Base-by-base conservation (phyloP, 2,329 filamentous ascomycete species). In the Verticillium tricorpus region DNA sequence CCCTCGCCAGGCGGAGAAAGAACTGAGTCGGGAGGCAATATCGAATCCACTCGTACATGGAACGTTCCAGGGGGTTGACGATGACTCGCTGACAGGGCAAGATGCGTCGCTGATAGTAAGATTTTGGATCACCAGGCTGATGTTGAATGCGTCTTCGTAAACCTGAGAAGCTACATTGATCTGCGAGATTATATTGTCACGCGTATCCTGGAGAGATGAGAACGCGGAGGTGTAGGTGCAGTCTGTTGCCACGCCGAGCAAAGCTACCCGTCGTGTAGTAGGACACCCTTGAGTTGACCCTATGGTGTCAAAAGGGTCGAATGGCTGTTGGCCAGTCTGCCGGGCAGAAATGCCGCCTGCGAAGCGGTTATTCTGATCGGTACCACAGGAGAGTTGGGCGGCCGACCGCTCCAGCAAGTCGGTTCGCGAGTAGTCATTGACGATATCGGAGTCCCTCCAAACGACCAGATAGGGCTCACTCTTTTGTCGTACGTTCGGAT, bases 111-210 rank as follows among this genome's bases (percentile, higher is more conserved):
- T 91, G 64, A 97, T 85, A 35, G 92, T 90, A 60, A 99, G 76
- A 71, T 97, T 96, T 67, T 89, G 87, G 64, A 99, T 86, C 54
- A 93, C 95, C 37, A 99, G 86, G 0, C 93, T 94, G 69, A 99
- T 94, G 75, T 97, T 97, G 79, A 99, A 98, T 7, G 91, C 91
- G 68, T 83, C 86, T 74, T 99, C 95, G 71, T 95, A 99, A 11
- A 97, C 78, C 64, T 88, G 85, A 1, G 94, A 97, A 1, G 95
- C 95, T 52, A 87, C 82, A 77, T 96, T 97, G 73, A 99, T 89
- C 72, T 92, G 83, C 59, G 80, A 82, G 68, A 99, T 93, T 65
- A 99, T 84, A 72, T 95, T 95, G 65, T 83, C 74, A 61, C 88
- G 84, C 25, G 89, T 84, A n/a, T 85, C 79, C 58, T 85, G 80